Evolutionary conservation across 169 alveolate species (phyloP).

Genomic region (Plasmodium ovale): DNA sequence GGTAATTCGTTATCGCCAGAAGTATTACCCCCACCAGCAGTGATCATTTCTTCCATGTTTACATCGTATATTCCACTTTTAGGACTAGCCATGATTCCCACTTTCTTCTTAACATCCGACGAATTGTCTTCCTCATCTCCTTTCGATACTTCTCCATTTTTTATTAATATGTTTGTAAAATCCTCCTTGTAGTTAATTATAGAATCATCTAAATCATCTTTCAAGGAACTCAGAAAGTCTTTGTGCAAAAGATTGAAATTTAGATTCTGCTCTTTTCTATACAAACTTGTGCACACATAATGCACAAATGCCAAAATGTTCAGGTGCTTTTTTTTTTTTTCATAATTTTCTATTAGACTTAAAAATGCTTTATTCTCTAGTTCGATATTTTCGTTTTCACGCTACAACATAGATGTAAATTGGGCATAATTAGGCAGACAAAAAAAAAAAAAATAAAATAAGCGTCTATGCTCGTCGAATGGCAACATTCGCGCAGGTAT

Average conservation of each 20-base stretch:
- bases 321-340: slow-evolving; percentile 21
- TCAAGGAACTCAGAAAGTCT: neutral
- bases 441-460: too few species aligned
- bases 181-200: neutral
- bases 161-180: slow-evolving; percentile 27
- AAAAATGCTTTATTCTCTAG: slow-evolving; percentile 45
- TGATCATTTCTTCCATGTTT: slow-evolving; percentile 21
- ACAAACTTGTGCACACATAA: slow-evolving; percentile 51
- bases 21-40: neutral
- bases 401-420: too few species aligned
- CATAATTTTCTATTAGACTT: slow-evolving; percentile 51
- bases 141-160: neutral
- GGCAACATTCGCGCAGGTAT: too few species aligned
- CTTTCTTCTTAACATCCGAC: too few species aligned
- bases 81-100: neutral
- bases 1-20: neutral
- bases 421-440: too few species aligned
- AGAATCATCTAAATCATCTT: slow-evolving; percentile 9
- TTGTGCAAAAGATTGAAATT: neutral
- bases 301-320: slow-evolving; percentile 33
- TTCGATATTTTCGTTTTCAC: slow-evolving; percentile 24
- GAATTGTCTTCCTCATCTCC: neutral
- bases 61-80: slow-evolving; percentile 2
- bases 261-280: slow-evolving; percentile 16
- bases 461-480: too few species aligned